phyloP scores from a whole-genome alignment of 2,329 filamentous ascomycete genomes.

The Paraphaeosphaeria sporulosa region DNA sequence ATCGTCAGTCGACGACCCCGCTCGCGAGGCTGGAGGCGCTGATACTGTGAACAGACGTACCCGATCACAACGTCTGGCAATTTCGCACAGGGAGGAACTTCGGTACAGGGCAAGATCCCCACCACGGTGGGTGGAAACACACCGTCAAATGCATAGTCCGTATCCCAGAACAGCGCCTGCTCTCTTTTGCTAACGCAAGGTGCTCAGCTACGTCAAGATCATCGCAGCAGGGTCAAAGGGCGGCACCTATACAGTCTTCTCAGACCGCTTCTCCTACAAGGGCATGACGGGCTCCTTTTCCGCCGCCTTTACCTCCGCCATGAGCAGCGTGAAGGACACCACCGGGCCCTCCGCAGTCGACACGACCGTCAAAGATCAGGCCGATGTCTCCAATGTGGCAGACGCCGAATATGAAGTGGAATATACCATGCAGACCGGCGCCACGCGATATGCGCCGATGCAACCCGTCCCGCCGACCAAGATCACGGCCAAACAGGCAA shows the following conservation, averaged over 20 bases:
- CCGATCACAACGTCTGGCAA: slow-evolving; percentile 55
- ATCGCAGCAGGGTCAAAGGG: slow-evolving; percentile 62
- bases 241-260: slow-evolving; percentile 66
- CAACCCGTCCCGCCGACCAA: slow-evolving; percentile 65
- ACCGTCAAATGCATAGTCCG: slow-evolving; percentile 65
- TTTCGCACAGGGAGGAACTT: slow-evolving; percentile 51
- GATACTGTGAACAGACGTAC: slow-evolving; percentile 15
- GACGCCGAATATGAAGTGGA: slow-evolving; percentile 52
- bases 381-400: slow-evolving; percentile 30
- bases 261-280: slow-evolving; percentile 68
- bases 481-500: slow-evolving; percentile 62
- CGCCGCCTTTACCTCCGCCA: slow-evolving; percentile 51
- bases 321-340: slow-evolving; percentile 34
- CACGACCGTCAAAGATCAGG: slow-evolving; percentile 26
- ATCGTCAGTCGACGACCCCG: slow-evolving; percentile 51
- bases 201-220: slow-evolving; percentile 53
- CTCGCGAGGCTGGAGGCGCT: not conserved
- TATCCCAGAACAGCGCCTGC: slow-evolving; percentile 1
- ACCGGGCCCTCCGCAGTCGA: slow-evolving; percentile 38
- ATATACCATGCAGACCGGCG: slow-evolving; percentile 64
- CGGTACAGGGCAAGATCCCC: slow-evolving; percentile 45
- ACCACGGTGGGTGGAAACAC: slow-evolving; percentile 31
- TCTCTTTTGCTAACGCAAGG: slow-evolving; percentile 16
- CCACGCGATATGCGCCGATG: slow-evolving; percentile 68
- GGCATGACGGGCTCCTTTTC: slow-evolving; percentile 70